A percentile compares a stretch with the other conserved stretches of the same genome.
phyloP scores from a whole-genome alignment of 305 asterid genomes.

The Andrographis paniculata region DNA sequence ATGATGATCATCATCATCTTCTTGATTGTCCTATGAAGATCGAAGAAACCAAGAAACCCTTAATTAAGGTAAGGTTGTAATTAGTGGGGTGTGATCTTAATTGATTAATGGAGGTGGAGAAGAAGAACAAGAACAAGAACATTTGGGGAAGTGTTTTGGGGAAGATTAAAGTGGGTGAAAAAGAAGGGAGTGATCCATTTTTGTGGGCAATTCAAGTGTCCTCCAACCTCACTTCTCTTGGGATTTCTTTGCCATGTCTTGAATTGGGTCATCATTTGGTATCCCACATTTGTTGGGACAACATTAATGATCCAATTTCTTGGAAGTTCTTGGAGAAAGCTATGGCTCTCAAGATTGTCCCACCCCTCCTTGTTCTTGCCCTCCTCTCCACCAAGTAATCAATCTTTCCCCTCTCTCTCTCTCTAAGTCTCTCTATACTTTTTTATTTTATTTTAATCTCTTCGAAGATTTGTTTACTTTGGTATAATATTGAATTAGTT shows the following conservation, averaged over 20 bases:
- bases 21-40: no score
- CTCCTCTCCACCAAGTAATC: constrained; percentile 85
- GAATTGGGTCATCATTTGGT: constrained; percentile 65
- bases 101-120: constrained; percentile 48
- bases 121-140: no score
- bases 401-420: no score
- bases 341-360: constrained; percentile 63
- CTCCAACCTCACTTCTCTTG: constrained; percentile 53
- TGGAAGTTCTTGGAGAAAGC: constrained; percentile 96
- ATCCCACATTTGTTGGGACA: constrained; percentile 89
- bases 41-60: no score
- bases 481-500: no score
- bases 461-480: no score
- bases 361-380: constrained; percentile 71
- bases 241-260: constrained; percentile 61
- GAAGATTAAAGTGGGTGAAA: constrained; percentile 66
- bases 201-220: constrained; percentile 80
- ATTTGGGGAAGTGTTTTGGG: constrained; percentile 61
- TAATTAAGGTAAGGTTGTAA: no score
- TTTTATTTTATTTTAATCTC: not conserved
- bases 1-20: no score
- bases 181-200: constrained; percentile 65
- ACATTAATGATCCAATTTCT: constrained; percentile 73
- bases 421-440: not conserved
- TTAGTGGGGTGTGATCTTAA: no score